Base-by-base conservation (phyloP, 345 rosid genomes). In the Kernera saxatilis region DNA sequence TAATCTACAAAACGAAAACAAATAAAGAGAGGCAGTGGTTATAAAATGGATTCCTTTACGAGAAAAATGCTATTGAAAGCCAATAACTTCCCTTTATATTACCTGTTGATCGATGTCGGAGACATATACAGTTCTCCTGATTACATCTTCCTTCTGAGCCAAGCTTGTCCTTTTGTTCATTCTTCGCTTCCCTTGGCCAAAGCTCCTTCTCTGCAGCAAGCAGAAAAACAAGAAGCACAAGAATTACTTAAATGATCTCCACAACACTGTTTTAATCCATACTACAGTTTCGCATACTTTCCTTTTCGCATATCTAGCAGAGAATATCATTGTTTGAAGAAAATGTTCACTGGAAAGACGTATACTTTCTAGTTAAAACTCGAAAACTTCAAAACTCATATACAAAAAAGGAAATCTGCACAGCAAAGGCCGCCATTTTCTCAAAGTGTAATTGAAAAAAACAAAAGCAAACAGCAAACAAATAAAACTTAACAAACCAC, bases 121-220 rank as follows among this genome's bases (percentile, higher is more conserved):
- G 68, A 77, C 80, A 59, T 77, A 77, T 11, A 77, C 80, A 58
- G 80, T 77, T 77, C 80, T 77, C 85, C 82, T 84, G 67, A 95
- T 95, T 11, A 91, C 83, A 60, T 92, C 99, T 4, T 92, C 93
- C 50, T 82, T 91, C 80, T 95, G 99, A 23, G 99, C 98, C 81
- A 83, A 70, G 71, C 89, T 85, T 43, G 96, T 90, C 75, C 98
- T 87, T 65, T 68, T 75, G 74, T 95, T 95, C 83, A 84, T 71
- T 82, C 90, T 90, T 78, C 89, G 70, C 81, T 82, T 87, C 61
- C 89, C 96, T 77, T 88, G 96, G 71, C 78, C 79, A 74, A 53
- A 84, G 68, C 61, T 88, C 82, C 84, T 90, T 84, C 84, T 92
- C 97, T 94, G 87, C 32, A 72, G 46, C 46, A 67, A 69, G 32